These are phyloP conservation scores for Aspergillus sergii DNA, from an alignment of 2,329 filamentous ascomycete species.

Conservation along the genomic window DNA sequence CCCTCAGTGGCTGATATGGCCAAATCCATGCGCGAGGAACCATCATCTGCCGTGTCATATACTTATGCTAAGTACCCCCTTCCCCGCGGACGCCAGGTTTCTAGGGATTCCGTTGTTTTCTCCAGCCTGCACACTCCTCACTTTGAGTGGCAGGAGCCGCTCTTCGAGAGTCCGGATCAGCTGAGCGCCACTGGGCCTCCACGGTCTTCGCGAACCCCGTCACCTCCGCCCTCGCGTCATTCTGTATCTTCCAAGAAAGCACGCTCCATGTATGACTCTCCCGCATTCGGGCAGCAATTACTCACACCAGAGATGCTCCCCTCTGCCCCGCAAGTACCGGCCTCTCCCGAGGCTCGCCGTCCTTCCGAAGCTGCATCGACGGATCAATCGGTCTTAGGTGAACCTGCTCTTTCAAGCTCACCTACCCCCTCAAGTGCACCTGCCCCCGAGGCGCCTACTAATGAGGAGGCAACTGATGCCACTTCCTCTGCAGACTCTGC, in stretches of 20 bases:
- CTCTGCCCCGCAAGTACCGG: background rate
- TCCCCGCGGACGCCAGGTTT: slow-evolving; percentile 77
- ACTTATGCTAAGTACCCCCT: slow-evolving; percentile 83
- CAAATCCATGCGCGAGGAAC: slow-evolving; percentile 28
- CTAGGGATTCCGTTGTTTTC: slow-evolving; percentile 66
- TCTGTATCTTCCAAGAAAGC: slow-evolving; percentile 30
- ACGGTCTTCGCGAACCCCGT: slow-evolving; percentile 32
- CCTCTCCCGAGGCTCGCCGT: slow-evolving; percentile 14
- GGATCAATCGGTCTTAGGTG: background rate
- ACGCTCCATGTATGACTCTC: slow-evolving; percentile 31
- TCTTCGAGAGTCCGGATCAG: slow-evolving; percentile 45
- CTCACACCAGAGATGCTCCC: slow-evolving; percentile 14
- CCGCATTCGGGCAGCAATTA: slow-evolving; percentile 21
- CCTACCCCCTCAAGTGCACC: background rate
- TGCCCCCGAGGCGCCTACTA: slow-evolving; percentile 14
- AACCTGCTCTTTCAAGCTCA: background rate
- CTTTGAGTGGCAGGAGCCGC: slow-evolving; percentile 66
- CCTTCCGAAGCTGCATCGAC: slow-evolving; percentile 12
- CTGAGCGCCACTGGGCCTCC: slow-evolving; percentile 27
- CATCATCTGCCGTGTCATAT: slow-evolving; percentile 64
- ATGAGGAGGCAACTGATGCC: slow-evolving; percentile 43
- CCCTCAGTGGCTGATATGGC: slow-evolving; percentile 27
- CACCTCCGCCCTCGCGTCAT: slow-evolving; percentile 30
- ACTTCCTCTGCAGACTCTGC: slow-evolving; percentile 64
- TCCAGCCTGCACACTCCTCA: slow-evolving; percentile 58